Evolutionary conservation across 371 early-diverging fungal genomes (phyloP).

Genomic region (Saksenaea vasiformis): DNA sequence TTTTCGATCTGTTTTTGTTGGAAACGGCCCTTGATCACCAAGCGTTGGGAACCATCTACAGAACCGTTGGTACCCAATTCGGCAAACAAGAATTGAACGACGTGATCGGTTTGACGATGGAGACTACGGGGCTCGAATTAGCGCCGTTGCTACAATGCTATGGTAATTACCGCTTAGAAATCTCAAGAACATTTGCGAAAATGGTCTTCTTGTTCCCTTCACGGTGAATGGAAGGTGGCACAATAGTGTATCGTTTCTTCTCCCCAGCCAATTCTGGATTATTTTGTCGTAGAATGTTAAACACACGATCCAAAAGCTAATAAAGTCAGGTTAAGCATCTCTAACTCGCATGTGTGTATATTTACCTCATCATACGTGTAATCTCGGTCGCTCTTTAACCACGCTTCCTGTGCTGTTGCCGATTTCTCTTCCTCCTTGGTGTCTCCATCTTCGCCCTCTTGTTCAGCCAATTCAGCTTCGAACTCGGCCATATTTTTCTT

Average conservation of each 20-base stretch:
- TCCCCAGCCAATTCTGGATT: constrained; percentile 95
- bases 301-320: constrained; percentile 90
- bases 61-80: constrained; percentile 99
- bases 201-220: constrained; percentile 97
- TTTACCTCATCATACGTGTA: constrained; percentile 90
- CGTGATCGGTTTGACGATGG: constrained; percentile 96
- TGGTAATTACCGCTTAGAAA: constrained; percentile 71
- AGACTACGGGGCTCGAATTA: constrained; percentile 52
- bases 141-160: background rate
- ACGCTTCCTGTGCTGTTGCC: constrained; percentile 47
- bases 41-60: constrained; percentile 90
- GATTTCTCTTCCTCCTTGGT: constrained; percentile 27
- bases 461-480: constrained; percentile 82
- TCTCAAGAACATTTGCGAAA: constrained; percentile 95
- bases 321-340: background rate
- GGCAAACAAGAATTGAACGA: constrained; percentile 97
- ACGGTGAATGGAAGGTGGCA: constrained; percentile 88
- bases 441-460: constrained; percentile 66
- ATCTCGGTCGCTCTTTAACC: constrained; percentile 91
- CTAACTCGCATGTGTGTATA: background rate
- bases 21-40: constrained; percentile 98
- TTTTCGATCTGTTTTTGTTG: constrained; percentile 99
- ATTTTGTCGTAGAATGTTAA: constrained; percentile 88
- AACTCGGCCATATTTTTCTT: constrained; percentile 88
- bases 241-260: constrained; percentile 91